Evolutionary conservation across 2,329 filamentous ascomycete genomes (phyloP), one percentile per base, ranked within the genome.

Genomic region (Hymenoscyphus salicellus): DNA sequence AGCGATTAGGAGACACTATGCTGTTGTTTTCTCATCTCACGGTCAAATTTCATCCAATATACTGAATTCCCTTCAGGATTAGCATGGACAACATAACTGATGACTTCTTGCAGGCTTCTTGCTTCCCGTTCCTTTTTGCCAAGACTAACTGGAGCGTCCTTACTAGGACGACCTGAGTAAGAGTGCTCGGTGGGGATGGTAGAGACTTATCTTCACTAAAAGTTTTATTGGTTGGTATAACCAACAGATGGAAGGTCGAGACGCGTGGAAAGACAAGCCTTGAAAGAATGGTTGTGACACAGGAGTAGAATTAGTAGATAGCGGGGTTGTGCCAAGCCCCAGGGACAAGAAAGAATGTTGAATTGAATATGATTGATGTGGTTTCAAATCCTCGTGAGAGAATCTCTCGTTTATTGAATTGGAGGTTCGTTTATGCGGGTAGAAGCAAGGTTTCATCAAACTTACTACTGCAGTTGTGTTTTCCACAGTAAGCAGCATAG

Each of bases 131-230:
- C 73, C 57, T 69, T 66, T 62, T 78, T 78, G 8, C 74, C 69
- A 3, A 77, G 68, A 0, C 76, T 77, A 10, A 72, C 72, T 1
- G 76, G 67, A 6, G 73, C 75, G 60, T 77, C 73, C 3, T 74
- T 71, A 2, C 70, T 72, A 0, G 77, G 68, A 0, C 76, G 69
- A 14, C 77, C 78, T 6, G 75, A 72, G 71, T 78, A 80, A 23
- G 75, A 78, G 55, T 80, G 78, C 20, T 60, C 60, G 23, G 68
- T 65, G 26, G 77, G 74, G 17, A 75, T 73, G 3, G 67, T 74
- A 36, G 77, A 73, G 23, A 78, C 68, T n/a, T n/a, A 41, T 78
- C 76, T 62, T 75, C 72, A 66, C 75, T 74, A 69, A 77, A 78
- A 33, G 61, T 56, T 17, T 55, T 11, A 17, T 60, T 49, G 5